These are phyloP conservation scores for Furcasterigmium furcatum DNA, from an alignment of 2,329 filamentous ascomycete genomes.

Conservation along the genomic window DNA sequence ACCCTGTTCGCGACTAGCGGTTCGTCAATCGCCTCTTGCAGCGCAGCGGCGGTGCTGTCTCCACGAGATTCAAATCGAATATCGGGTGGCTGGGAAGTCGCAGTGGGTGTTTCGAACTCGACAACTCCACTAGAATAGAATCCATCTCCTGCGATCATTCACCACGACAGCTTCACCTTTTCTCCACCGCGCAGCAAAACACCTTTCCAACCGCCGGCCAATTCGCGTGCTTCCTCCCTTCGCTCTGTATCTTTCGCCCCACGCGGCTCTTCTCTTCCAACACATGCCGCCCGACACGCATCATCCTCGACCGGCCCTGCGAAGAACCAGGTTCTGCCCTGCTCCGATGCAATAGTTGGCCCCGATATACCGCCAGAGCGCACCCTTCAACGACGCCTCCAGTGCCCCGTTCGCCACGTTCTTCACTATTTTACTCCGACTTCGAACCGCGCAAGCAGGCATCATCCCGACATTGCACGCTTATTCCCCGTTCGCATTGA, in stretches of 20 bases:
- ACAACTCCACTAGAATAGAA: too few relatives aligned
- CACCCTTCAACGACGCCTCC: not conserved
- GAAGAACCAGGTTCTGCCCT: conserved; percentile 2
- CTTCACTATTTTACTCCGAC: not conserved
- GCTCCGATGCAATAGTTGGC: not conserved
- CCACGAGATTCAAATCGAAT: not conserved
- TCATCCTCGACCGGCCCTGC: not conserved
- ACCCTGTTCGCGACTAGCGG: too few relatives aligned
- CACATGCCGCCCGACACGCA: not conserved
- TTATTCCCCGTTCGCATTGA: not conserved
- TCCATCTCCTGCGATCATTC: too few relatives aligned
- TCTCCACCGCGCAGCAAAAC: too few relatives aligned
- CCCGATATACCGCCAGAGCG: conserved; percentile 3
- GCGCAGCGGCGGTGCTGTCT: too few relatives aligned
- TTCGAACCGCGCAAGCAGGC: not conserved
- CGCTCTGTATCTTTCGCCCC: too few relatives aligned
- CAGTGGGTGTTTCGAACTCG: too few relatives aligned
- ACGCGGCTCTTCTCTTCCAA: not conserved
- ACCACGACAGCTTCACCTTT: too few relatives aligned
- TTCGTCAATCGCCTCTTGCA: too few relatives aligned
- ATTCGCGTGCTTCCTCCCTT: too few relatives aligned
- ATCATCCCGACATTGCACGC: not conserved
- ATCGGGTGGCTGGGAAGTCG: not conserved
- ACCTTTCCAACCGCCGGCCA: too few relatives aligned
- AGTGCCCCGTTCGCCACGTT: not conserved